phyloP scores from a whole-genome alignment of 2,329 filamentous ascomycete species.

The Pyricularia grisea region DNA sequence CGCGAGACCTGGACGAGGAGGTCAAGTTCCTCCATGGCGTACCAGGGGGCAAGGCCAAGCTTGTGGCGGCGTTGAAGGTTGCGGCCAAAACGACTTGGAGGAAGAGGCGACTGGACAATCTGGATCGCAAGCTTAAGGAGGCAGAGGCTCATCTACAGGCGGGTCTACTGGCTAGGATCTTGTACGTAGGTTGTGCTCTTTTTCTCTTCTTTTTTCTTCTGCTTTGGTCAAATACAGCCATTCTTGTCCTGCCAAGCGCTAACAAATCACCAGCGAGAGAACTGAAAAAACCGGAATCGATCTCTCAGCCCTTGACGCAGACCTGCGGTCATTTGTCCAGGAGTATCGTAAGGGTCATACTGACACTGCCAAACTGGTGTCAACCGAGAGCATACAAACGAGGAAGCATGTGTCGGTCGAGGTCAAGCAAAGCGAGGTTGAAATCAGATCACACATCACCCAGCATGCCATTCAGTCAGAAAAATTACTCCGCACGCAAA shows the following conservation, averaged over 20 bases:
- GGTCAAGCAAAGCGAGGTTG: neutral
- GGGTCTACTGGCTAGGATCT: neutral
- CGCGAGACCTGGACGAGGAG: conserved; percentile 1
- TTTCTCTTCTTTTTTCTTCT: too few relatives aligned
- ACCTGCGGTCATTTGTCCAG: neutral
- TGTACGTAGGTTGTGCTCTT: neutral
- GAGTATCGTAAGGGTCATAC: neutral
- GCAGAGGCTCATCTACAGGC: neutral
- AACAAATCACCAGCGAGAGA: neutral
- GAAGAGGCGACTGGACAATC: conserved; percentile 10
- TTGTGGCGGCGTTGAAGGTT: neutral
- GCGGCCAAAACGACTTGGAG: conserved; percentile 13
- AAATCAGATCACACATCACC: neutral
- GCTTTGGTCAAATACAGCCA: neutral
- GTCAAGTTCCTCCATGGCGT: neutral
- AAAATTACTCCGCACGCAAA: neutral
- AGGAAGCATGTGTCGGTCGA: neutral
- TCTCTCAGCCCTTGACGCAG: neutral
- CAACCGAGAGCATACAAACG: neutral
- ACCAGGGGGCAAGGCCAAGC: neutral
- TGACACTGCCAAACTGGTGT: neutral
- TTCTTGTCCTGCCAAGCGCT: neutral
- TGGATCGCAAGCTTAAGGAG: conserved; percentile 11
- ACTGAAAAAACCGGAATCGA: neutral
- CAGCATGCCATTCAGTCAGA: neutral